Conservation (phyloP, 2,329 filamentous ascomycete genomes). For the Dactylellina cionopaga region DNA sequence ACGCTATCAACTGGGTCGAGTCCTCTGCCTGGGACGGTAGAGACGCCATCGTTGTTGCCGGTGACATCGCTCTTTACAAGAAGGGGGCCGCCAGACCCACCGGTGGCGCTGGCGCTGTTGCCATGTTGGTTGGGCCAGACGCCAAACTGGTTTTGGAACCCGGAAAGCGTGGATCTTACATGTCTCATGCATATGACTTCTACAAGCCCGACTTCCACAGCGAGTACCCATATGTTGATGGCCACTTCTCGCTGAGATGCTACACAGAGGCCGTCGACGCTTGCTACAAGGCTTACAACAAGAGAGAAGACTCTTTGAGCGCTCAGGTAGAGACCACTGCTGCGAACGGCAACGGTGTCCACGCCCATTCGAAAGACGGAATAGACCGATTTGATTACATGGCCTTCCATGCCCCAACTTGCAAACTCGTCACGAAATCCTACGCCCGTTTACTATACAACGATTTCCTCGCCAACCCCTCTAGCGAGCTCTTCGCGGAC, state of each 20-base stretch:
- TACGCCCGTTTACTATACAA: conserved; percentile 86
- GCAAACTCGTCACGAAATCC: conserved; percentile 87
- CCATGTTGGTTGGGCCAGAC: conserved; percentile 80
- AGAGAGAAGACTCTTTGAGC: conserved; percentile 72
- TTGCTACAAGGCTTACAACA: conserved; percentile 82
- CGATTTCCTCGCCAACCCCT: conserved; percentile 78
- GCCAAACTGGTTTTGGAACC: conserved; percentile 80
- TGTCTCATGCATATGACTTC: conserved; percentile 87
- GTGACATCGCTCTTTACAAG: conserved; percentile 85
- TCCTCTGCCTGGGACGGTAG: conserved; percentile 87
- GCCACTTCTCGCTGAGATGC: conserved; percentile 83
- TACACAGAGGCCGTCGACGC: conserved; percentile 82
- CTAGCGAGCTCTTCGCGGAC: conserved; percentile 74
- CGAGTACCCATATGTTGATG: conserved; percentile 87
- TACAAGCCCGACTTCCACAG: conserved; percentile 89
- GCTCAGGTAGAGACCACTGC: conserved; percentile 65
- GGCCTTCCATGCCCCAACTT: conserved; percentile 83
- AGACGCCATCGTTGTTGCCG: conserved; percentile 80
- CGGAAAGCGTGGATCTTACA: conserved; percentile 80
- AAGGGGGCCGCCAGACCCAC: conserved; percentile 84
- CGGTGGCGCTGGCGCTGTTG: conserved; percentile 80
- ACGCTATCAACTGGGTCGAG: conserved; percentile 85
- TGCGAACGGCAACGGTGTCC: conserved; percentile 59
- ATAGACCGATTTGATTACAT: conserved; percentile 86
- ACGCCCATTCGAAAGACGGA: conserved; percentile 67